Percentiles rank a stretch among this genome's conserved stretches.
phyloP scores from a whole-genome alignment of 345 rosid genomes.

The Microthlaspi erraticum region DNA sequence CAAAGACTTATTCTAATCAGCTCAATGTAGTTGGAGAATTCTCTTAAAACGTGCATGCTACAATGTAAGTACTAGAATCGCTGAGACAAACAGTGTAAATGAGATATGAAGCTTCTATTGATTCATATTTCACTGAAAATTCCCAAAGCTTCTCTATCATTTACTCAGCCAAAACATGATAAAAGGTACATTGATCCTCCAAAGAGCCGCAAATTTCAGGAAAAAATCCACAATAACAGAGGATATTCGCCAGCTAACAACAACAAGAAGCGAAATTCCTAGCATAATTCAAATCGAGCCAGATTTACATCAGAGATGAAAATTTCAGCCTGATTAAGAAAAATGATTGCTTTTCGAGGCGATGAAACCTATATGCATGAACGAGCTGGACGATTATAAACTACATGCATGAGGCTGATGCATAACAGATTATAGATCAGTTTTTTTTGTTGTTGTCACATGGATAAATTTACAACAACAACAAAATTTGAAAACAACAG shows the following conservation, averaged over 20 bases:
- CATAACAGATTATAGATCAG: neutral
- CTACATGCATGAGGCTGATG: slow-evolving; percentile 27
- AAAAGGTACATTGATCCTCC: neutral
- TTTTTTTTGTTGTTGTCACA: neutral
- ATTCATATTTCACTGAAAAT: neutral
- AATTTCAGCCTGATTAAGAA: slow-evolving; percentile 9
- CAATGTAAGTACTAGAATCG: slow-evolving; percentile 2
- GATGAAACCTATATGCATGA: slow-evolving; percentile 17
- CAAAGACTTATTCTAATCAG: neutral
- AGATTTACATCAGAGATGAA: neutral
- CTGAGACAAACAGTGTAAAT: neutral
- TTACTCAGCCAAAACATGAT: neutral
- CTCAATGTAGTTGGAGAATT: neutral
- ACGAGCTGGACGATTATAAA: neutral
- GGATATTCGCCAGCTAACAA: neutral
- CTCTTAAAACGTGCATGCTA: neutral
- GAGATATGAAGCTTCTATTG: neutral
- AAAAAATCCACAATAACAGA: slow-evolving; percentile 22
- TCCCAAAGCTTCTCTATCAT: slow-evolving; percentile 8
- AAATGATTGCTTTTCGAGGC: slow-evolving; percentile 2
- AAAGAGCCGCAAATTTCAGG: slow-evolving; percentile 9
- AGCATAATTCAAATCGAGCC: neutral
- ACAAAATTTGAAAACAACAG: neutral
- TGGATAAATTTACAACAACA: neutral
- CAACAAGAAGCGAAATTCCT: neutral